These are phyloP conservation scores for Kitagawia praeruptora DNA, from an alignment of 129 eudicot species.

Conservation along the genomic window DNA sequence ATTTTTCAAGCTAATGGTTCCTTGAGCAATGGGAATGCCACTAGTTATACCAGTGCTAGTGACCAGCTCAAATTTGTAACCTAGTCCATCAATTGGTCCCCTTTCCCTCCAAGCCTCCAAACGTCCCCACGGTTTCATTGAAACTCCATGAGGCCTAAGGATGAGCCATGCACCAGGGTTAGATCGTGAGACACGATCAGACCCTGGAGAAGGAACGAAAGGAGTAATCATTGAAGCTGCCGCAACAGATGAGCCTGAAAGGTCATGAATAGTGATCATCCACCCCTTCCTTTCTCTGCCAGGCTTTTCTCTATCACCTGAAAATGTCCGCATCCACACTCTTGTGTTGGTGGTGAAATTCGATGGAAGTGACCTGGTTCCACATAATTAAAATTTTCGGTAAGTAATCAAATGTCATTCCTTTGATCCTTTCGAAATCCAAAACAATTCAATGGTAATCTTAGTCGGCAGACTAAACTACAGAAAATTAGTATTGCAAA, in stretches of 20 bases:
- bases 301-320: conserved; percentile 33
- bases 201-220: conserved; percentile 76
- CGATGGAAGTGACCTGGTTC: conserved; percentile 70
- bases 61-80: conserved; percentile 79
- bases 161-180: conserved; percentile 99
- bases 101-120: conserved; percentile 99
- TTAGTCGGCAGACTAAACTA: conserved; percentile 14
- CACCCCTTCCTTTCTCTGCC: conserved; percentile 86
- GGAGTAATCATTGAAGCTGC: conserved; percentile 99
- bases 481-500: conserved; percentile 5
- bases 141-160: conserved; percentile 70
- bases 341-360: conserved; percentile 44
- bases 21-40: conserved; percentile 70
- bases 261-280: conserved; percentile 80
- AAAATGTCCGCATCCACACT: conserved; percentile 63
- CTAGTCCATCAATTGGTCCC: conserved; percentile 64
- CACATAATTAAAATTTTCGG: conserved; percentile 4
- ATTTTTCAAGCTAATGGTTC: conserved; percentile 62
- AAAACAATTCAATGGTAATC: neutral
- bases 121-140: conserved; percentile 95
- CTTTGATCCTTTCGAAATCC: conserved; percentile 13
- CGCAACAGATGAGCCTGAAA: conserved; percentile 86
- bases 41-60: conserved; percentile 46
- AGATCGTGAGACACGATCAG: conserved; percentile 81
- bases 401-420: conserved; percentile 15